These are phyloP conservation scores for Suhomyces terraborum DNA, from an alignment of 1,139 yeast species.

Conservation along the genomic window DNA sequence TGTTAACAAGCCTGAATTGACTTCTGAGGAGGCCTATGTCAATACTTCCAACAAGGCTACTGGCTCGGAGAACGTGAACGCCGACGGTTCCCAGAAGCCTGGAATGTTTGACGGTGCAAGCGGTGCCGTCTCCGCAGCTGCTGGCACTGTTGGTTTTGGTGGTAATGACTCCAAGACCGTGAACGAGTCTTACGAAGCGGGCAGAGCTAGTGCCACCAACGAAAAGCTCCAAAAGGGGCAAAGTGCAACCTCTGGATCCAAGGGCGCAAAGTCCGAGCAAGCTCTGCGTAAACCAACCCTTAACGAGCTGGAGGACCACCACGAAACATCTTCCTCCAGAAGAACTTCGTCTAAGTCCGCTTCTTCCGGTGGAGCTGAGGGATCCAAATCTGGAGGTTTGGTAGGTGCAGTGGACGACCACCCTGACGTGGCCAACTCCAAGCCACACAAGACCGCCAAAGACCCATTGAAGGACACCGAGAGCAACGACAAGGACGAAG, in stretches of 20 bases:
- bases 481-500: constrained; percentile 5
- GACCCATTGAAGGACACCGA: constrained; percentile 9
- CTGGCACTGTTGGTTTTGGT: constrained; percentile 26
- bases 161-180: constrained; percentile 14
- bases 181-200: constrained; percentile 22
- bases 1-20: constrained; percentile 8
- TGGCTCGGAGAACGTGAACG: constrained; percentile 7
- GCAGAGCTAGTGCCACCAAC: constrained; percentile 14
- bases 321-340: constrained; percentile 5
- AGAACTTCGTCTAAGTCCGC: not conserved
- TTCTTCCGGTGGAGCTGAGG: not conserved
- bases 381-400: constrained; percentile 13
- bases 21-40: constrained; percentile 15
- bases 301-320: constrained; percentile 9
- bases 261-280: not conserved
- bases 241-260: not conserved
- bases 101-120: constrained; percentile 20
- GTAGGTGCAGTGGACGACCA: constrained; percentile 25
- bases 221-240: constrained; percentile 1
- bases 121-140: constrained; percentile 29
- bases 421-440: constrained; percentile 26
- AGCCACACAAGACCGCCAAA: constrained; percentile 20
- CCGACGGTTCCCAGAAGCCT: constrained; percentile 10
- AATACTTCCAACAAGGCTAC: constrained; percentile 8
- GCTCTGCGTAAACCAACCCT: constrained; percentile 5